A percentile compares a stretch with the other conserved stretches of the same genome.
Conservation (phyloP, 495 filamentous ascomycete genomes). For the Penicillium simplicissimum region DNA sequence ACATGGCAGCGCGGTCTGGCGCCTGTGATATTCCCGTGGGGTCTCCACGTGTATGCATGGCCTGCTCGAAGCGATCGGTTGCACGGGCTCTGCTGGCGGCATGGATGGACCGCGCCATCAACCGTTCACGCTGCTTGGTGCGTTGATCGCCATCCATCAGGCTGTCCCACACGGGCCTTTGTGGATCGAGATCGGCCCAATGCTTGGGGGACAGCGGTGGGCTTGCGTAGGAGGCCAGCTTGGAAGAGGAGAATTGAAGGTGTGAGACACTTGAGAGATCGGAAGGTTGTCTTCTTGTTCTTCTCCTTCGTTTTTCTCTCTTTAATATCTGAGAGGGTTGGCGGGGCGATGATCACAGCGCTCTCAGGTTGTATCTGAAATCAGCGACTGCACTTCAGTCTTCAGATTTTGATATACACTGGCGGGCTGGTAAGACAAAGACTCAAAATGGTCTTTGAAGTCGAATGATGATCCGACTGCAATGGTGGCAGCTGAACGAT, state of each 20-base stretch:
- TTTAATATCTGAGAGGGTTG: background rate
- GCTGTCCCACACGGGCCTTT: slow-evolving; percentile 44
- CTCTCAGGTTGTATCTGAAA: background rate
- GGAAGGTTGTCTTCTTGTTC: background rate
- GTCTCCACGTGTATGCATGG: slow-evolving; percentile 43
- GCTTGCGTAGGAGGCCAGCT: slow-evolving; percentile 61
- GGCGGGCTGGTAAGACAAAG: background rate
- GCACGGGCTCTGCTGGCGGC: slow-evolving; percentile 26
- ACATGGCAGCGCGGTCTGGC: slow-evolving; percentile 33
- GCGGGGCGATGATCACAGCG: background rate
- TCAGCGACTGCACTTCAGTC: background rate
- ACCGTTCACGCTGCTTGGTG: slow-evolving; percentile 65
- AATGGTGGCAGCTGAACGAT: background rate
- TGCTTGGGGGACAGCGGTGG: slow-evolving; percentile 60
- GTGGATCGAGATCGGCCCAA: slow-evolving; percentile 50
- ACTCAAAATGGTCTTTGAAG: background rate
- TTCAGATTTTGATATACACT: background rate
- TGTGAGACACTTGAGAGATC: background rate
- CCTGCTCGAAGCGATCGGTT: slow-evolving; percentile 39
- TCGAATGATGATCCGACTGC: background rate
- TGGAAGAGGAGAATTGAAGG: slow-evolving; percentile 25
- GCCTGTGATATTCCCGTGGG: slow-evolving; percentile 36
- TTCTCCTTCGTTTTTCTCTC: background rate
- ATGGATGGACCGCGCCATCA: slow-evolving; percentile 29
- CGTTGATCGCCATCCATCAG: slow-evolving; percentile 73